Percentiles rank a stretch among this genome's conserved stretches.
These are phyloP conservation scores for Apiospora pterosperma DNA, from an alignment of 2,329 filamentous ascomycete genomes.

Conservation along the genomic window DNA sequence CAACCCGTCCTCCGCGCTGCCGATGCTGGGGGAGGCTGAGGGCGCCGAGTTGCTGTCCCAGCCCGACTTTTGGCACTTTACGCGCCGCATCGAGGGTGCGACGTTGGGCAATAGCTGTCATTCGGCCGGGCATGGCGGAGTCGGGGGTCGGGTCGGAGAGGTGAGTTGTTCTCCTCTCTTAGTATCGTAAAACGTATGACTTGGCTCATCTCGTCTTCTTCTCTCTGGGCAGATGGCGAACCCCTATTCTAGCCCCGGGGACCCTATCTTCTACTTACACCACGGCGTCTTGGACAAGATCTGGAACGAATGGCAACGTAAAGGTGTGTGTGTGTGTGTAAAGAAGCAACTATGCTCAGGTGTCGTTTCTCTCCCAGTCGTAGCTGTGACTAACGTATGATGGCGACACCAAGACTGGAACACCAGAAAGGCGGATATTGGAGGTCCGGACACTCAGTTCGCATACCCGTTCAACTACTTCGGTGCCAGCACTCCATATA, in stretches of 20 bases:
- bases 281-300: conserved; percentile 22
- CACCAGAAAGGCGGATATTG: conserved; percentile 24
- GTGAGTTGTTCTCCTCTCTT: conserved; percentile 6
- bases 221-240: conserved; percentile 15
- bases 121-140: conserved; percentile 21
- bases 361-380: neutral
- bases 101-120: conserved; percentile 20
- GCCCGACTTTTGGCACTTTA: conserved; percentile 22
- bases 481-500: conserved; percentile 23
- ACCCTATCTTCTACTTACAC: conserved; percentile 32
- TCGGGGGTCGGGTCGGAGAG: conserved; percentile 28
- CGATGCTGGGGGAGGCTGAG: conserved; percentile 10
- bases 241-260: conserved; percentile 23
- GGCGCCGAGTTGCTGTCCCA: conserved; percentile 14
- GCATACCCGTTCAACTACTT: conserved; percentile 31
- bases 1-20: conserved; percentile 16
- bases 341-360: neutral
- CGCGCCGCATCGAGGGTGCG: conserved; percentile 22
- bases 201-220: neutral
- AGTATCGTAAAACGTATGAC: neutral
- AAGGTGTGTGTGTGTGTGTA: conserved; percentile 11
- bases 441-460: conserved; percentile 27
- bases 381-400: neutral
- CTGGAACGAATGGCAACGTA: conserved; percentile 29
- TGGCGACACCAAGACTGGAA: conserved; percentile 17